Evolutionary conservation across 805 yeast species (phyloP).

Genomic region (Hanseniaspora pseudoguilliermondii): DNA sequence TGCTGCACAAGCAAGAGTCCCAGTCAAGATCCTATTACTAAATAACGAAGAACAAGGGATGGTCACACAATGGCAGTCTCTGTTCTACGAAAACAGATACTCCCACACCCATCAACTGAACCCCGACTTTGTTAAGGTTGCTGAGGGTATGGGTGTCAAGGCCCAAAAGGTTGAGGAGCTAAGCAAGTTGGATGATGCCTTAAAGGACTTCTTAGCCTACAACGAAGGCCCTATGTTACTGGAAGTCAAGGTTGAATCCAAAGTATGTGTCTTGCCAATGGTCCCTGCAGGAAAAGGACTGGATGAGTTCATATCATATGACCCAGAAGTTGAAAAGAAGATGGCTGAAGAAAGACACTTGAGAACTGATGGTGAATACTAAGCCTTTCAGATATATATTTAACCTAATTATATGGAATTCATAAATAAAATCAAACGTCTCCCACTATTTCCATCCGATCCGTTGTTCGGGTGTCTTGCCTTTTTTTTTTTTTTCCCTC

Average conservation of each 20-base stretch:
- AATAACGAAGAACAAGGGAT: constrained; percentile 99
- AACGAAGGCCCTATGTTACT: constrained; percentile 73
- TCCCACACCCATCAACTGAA: constrained; percentile 95
- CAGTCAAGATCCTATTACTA: constrained; percentile 75
- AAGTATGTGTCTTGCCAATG: constrained; percentile 94
- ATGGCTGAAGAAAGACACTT: constrained; percentile 53
- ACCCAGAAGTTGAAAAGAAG: constrained; percentile 64
- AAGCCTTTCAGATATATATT: constrained; percentile 13
- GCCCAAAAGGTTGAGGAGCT: constrained; percentile 64
- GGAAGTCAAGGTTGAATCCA: constrained; percentile 80
- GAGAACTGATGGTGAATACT: constrained; percentile 65
- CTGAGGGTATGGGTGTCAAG: constrained; percentile 85
- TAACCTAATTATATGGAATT: no score
- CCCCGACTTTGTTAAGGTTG: constrained; percentile 85
- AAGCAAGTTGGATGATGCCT: constrained; percentile 46
- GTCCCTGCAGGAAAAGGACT: constrained; percentile 93
- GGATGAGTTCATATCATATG: constrained; percentile 83
- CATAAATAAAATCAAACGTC: no score
- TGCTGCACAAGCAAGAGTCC: constrained; percentile 87
- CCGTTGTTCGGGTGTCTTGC: no score
- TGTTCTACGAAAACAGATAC: constrained; percentile 92
- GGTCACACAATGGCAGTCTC: constrained; percentile 99
- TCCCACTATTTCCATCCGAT: no score
- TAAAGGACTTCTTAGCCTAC: constrained; percentile 58
- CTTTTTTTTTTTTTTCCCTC: no score